phyloP scores from a whole-genome alignment of 1,139 yeast genomes.

The Zygosaccharomyces pseudobailii region DNA sequence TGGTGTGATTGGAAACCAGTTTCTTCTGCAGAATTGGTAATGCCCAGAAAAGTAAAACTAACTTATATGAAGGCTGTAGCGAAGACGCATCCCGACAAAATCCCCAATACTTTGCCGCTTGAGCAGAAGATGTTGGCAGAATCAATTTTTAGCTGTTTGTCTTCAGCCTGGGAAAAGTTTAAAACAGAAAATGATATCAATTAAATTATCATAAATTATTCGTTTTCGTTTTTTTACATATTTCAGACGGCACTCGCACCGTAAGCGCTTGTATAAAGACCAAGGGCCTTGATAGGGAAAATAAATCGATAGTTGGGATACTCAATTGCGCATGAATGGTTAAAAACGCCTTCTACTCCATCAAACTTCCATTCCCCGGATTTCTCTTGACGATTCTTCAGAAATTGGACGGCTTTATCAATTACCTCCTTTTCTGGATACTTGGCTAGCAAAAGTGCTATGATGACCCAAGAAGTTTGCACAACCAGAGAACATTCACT shows the following conservation, averaged over 20 bases:
- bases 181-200: slow-evolving; percentile 51
- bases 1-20: slow-evolving; percentile 63
- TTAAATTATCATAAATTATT: slow-evolving; percentile 14
- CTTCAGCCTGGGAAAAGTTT: slow-evolving; percentile 88
- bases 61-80: slow-evolving; percentile 90
- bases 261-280: slow-evolving; percentile 50
- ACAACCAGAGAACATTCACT: slow-evolving; percentile 66
- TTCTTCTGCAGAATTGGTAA: slow-evolving; percentile 67
- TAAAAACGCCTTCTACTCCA: slow-evolving; percentile 91
- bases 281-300: slow-evolving; percentile 90
- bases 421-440: slow-evolving; percentile 70
- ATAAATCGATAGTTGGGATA: slow-evolving; percentile 90
- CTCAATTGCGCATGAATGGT: slow-evolving; percentile 91
- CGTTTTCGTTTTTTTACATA: slow-evolving; percentile 1
- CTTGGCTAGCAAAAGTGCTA: slow-evolving; percentile 73
- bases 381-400: slow-evolving; percentile 62
- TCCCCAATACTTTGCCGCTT: slow-evolving; percentile 47
- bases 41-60: slow-evolving; percentile 87
- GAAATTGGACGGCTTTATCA: slow-evolving; percentile 54
- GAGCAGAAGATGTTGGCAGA: slow-evolving; percentile 83
- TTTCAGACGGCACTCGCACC: slow-evolving; percentile 12
- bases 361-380: slow-evolving; percentile 88
- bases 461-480: slow-evolving; percentile 90
- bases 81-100: slow-evolving; percentile 90
- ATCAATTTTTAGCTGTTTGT: slow-evolving; percentile 74